Conservation (phyloP, 495 filamentous ascomycete genomes). For the Xylaria flabelliformis region DNA sequence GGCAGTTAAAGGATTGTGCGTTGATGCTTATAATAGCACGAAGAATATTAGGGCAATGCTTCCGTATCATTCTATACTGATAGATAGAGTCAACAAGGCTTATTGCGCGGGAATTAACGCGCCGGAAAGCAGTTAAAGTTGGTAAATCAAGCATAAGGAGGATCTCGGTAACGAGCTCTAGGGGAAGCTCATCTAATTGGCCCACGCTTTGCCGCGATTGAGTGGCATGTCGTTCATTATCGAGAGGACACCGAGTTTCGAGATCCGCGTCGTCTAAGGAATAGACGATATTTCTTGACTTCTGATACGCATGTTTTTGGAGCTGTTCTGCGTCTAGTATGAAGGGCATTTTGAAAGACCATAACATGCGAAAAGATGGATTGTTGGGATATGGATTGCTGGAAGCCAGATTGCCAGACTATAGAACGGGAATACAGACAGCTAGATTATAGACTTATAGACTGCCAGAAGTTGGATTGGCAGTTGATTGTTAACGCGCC, state of each 20-base stretch:
- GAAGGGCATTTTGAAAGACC: not conserved
- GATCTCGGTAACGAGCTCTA: slow-evolving; percentile 29
- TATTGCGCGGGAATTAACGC: slow-evolving; percentile 36
- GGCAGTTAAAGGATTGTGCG: slow-evolving; percentile 33
- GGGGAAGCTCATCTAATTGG: slow-evolving; percentile 26
- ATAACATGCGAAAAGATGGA: not conserved
- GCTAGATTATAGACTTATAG: too few species aligned
- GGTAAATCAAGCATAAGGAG: slow-evolving; percentile 34
- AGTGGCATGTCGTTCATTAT: slow-evolving; percentile 35
- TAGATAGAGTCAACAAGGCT: slow-evolving; percentile 30
- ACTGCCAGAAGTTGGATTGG: too few species aligned
- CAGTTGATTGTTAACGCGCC: too few species aligned
- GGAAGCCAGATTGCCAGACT: too few species aligned
- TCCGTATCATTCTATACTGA: slow-evolving; percentile 28
- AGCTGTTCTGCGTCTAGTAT: slow-evolving; percentile 6
- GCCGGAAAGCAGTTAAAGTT: slow-evolving; percentile 32
- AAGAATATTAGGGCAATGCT: slow-evolving; percentile 36
- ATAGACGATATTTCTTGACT: slow-evolving; percentile 24
- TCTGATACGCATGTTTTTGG: slow-evolving; percentile 8
- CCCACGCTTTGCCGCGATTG: slow-evolving; percentile 11
- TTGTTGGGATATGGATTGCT: not conserved
- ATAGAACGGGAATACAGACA: too few species aligned
- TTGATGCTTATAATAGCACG: slow-evolving; percentile 42
- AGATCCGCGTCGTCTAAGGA: slow-evolving; percentile 38
- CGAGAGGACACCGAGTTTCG: slow-evolving; percentile 36